phyloP scores from a whole-genome alignment of 805 yeast species.

The Candida golubevii region DNA sequence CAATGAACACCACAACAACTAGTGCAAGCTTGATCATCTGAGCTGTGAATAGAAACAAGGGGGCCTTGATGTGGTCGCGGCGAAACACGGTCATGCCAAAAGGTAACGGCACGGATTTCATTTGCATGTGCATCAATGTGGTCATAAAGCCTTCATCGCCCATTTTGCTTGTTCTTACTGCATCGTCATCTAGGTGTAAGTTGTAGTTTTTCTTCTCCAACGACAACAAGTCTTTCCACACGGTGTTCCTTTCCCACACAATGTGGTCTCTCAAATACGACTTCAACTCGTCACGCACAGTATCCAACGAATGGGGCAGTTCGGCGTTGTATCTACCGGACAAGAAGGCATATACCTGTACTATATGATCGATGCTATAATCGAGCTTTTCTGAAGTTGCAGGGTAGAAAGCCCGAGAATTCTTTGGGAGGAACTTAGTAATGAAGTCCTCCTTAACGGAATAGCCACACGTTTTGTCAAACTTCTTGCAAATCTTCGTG shows the following conservation, averaged over 20 bases:
- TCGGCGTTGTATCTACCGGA: slow-evolving; percentile 34
- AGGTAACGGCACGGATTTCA: slow-evolving; percentile 32
- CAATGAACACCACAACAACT: slow-evolving; percentile 46
- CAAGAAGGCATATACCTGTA: slow-evolving; percentile 49
- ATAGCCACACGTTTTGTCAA: slow-evolving; percentile 75
- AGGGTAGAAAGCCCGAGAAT: slow-evolving; percentile 54
- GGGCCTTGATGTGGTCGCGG: slow-evolving; percentile 27
- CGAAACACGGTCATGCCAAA: slow-evolving; percentile 12
- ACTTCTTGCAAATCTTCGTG: slow-evolving; percentile 84
- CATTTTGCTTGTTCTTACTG: slow-evolving; percentile 17
- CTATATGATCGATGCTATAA: slow-evolving; percentile 47
- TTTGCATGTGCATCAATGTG: slow-evolving; percentile 13
- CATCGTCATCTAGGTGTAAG: slow-evolving; percentile 16
- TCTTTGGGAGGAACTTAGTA: slow-evolving; percentile 36
- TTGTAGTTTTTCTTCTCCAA: slow-evolving; percentile 30
- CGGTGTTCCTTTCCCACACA: slow-evolving; percentile 96
- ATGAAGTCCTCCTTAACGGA: slow-evolving; percentile 58
- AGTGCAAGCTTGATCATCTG: slow-evolving; percentile 40
- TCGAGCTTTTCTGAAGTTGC: slow-evolving; percentile 37
- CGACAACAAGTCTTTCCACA: slow-evolving; percentile 95
- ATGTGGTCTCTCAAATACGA: slow-evolving; percentile 79
- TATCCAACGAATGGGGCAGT: slow-evolving; percentile 45
- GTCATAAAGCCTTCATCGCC: slow-evolving; percentile 15
- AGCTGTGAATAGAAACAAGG: slow-evolving; percentile 44
- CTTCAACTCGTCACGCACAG: slow-evolving; percentile 43